A percentile compares a stretch with the other conserved stretches of the same genome.
Conservation (phyloP, 192 early-diverging fungal genomes). For the Backusella australiensis region DNA sequence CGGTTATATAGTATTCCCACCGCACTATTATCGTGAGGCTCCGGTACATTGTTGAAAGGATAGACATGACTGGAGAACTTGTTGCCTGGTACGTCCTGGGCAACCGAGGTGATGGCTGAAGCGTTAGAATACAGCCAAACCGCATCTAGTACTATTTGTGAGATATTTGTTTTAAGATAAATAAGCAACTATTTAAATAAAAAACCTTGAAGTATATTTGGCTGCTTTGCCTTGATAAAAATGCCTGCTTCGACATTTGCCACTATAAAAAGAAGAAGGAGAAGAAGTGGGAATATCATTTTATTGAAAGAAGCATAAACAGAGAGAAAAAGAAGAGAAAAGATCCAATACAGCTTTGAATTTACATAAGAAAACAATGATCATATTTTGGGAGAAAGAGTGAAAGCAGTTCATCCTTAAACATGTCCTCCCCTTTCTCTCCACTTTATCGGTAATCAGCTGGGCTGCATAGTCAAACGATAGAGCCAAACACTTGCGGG, state of each 20-base stretch:
- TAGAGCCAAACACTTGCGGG: background rate
- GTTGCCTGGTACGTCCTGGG: background rate
- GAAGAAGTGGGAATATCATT: background rate
- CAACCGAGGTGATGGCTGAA: slow-evolving; percentile 6
- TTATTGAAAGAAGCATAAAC: background rate
- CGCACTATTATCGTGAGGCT: background rate
- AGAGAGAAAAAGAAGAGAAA: background rate
- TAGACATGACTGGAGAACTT: background rate
- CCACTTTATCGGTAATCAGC: background rate
- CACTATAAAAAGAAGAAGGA: background rate
- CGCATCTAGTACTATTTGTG: background rate
- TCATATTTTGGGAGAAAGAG: background rate
- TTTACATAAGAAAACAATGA: background rate
- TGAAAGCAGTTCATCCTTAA: slow-evolving; percentile 12
- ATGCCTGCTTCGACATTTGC: slow-evolving; percentile 8
- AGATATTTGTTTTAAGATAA: background rate
- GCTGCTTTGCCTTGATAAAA: slow-evolving; percentile 4
- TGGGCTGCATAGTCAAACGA: background rate
- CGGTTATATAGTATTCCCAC: slow-evolving; percentile 23
- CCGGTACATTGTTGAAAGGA: slow-evolving; percentile 3
- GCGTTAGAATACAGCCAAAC: slow-evolving; percentile 22
- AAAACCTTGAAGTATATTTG: slow-evolving; percentile 14
- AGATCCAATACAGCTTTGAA: background rate
- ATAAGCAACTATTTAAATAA: background rate
- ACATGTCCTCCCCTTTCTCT: background rate